Base-by-base conservation (phyloP, 2,329 filamentous ascomycete genomes). In the Pseudocercospora vitis region DNA sequence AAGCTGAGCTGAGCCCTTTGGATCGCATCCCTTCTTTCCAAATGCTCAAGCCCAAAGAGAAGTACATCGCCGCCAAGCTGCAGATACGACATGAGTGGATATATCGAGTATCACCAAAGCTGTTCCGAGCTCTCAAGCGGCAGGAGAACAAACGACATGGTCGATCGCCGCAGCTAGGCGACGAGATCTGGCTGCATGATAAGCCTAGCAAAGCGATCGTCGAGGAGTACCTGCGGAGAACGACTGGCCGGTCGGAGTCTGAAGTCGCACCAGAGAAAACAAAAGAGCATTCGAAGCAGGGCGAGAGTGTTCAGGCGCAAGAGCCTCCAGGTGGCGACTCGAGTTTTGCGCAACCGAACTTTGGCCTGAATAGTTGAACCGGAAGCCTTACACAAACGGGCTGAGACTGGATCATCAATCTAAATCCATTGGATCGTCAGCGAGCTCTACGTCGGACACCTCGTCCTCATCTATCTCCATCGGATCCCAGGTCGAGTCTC, bases 31-130 rank as follows among this genome's bases (percentile, higher is more conserved):
- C 79, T 12, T 70, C 71, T 12, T 77, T 79, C 3, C 51, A 65
- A 24, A 58, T 66, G 47, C 75, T 83, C 57, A 76, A 75, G 42
- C 84, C 84, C 0, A 71, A 79, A 19, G 74, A 82, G 16, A 82
- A 82, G 63, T 85, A 76, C 73, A 80, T 81, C 29, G 84, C 80
- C 0, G 74, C 78, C 39, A 71, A 79, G 39, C 71, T 86, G 46
- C 78, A 76, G 61, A 81, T 87, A 33, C 75, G 76, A 19, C 76
- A 86, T 62, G 81, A 87, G 60, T 77, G 82, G 57, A 70, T 75
- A 23, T 75, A 76, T 37, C 71, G 83, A 14, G 47, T 81, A 14
- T 74, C 69, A 40, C 73, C 74, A 2, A 74, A 71, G 64, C 58
- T 79, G 50, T 72, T 72, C 48, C 70, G 74, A 52, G 71, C 73